Percentiles rank a stretch among this genome's conserved stretches.
These are phyloP conservation scores for Emmonsiellopsis sp. DNA, from an alignment of 2,329 filamentous ascomycete species.

Conservation along the genomic window DNA sequence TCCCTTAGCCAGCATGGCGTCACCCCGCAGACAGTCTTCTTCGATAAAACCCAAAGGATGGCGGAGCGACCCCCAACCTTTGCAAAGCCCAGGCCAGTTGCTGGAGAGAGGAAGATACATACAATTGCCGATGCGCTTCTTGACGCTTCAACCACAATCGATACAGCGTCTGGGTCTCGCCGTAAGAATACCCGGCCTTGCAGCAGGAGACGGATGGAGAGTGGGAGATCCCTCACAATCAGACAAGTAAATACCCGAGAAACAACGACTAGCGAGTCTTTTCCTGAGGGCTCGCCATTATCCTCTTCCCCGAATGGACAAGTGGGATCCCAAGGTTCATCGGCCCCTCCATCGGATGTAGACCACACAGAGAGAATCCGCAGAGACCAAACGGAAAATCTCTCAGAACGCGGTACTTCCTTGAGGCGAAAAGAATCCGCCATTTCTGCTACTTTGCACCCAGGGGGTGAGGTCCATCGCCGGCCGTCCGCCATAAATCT, in stretches of 20 bases:
- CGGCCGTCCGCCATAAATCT: conserved; percentile 52
- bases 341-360: conserved; percentile 25
- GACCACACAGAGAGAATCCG: conserved; percentile 23
- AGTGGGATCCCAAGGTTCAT: conserved; percentile 23
- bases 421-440: conserved; percentile 17
- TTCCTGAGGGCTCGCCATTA: conserved; percentile 23
- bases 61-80: conserved; percentile 25
- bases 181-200: conserved; percentile 32
- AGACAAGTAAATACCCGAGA: conserved; percentile 17
- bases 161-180: conserved; percentile 49
- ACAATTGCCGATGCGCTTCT: conserved; percentile 85
- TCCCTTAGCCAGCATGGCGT: conserved; percentile 66
- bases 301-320: conserved; percentile 28
- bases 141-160: conserved; percentile 83
- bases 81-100: conserved; percentile 21
- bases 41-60: conserved; percentile 63
- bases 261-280: conserved; percentile 18
- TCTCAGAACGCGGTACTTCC: conserved; percentile 19
- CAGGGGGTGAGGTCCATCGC: conserved; percentile 21
- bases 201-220: conserved; percentile 31
- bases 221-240: conserved; percentile 9
- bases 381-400: conserved; percentile 10
- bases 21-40: conserved; percentile 81
- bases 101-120: conserved; percentile 44
- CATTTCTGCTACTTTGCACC: conserved; percentile 16